phyloP scores from a whole-genome alignment of 1,139 yeast genomes.

The Scheffersomyces stambukii region DNA sequence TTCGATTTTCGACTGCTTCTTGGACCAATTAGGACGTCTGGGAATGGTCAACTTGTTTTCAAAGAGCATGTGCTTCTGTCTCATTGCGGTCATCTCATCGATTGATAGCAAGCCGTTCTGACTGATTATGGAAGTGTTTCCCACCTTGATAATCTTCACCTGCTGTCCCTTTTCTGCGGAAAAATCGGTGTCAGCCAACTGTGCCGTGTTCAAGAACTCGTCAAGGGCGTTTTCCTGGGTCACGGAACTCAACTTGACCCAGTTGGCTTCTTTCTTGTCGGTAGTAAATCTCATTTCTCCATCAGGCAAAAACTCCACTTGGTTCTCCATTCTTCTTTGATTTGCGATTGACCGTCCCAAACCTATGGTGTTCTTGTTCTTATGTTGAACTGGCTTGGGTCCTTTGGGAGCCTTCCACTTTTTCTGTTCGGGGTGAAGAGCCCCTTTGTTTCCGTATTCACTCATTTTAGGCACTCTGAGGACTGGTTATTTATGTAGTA shows the following conservation, averaged over 20 bases:
- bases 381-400: slow-evolving; percentile 83
- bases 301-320: slow-evolving; percentile 70
- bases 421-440: slow-evolving; percentile 46
- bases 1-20: slow-evolving; percentile 65
- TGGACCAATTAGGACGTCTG: slow-evolving; percentile 84
- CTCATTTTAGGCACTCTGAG: slow-evolving; percentile 11
- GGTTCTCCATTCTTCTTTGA: slow-evolving; percentile 65
- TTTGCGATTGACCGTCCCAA: slow-evolving; percentile 82
- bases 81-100: slow-evolving; percentile 63
- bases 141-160: slow-evolving; percentile 79
- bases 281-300: slow-evolving; percentile 84
- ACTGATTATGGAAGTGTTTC: slow-evolving; percentile 50
- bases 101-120: slow-evolving; percentile 52
- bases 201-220: slow-evolving; percentile 92
- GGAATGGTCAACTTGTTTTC: slow-evolving; percentile 88
- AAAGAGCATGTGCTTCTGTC: slow-evolving; percentile 66
- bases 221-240: slow-evolving; percentile 94
- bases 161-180: slow-evolving; percentile 85
- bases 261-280: slow-evolving; percentile 76
- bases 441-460: slow-evolving; percentile 31
- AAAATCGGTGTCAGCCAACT: slow-evolving; percentile 92
- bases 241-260: slow-evolving; percentile 89
- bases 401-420: slow-evolving; percentile 75
- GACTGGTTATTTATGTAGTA: too few species aligned
- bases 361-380: slow-evolving; percentile 79